Base-by-base conservation (phyloP, 2,329 filamentous ascomycete species). In the Alternaria rosae region DNA sequence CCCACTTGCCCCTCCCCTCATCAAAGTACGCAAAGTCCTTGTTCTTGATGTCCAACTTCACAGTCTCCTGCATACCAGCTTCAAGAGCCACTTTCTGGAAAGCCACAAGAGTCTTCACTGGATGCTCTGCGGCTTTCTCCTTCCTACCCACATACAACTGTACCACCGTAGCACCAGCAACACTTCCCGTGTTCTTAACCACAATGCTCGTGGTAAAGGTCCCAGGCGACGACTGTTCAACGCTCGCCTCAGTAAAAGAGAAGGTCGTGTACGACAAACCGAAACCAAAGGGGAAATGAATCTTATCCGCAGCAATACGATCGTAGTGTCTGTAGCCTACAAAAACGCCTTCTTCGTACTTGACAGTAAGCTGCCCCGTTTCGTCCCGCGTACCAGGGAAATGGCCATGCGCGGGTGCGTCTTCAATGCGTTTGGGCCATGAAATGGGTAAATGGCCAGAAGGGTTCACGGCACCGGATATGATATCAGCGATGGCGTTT, bases 101-200 rank as follows among this genome's bases (percentile, higher is more conserved):
- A 0, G 88, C 89, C 9, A 86, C 87, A 4, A 92, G 82, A 74
- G 91, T 89, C 79, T 92, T 91, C 64, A 87, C 84, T 0, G 89
- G 89, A 47, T 90, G 82, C 12, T 74, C 66, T 1, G 62, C 48
- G 1, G 65, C 67, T 12, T 53, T 62, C 11, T 70, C 54, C 28
- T 11, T 84, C 83, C 57, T 90, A 77, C 47, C 85, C 45, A 91
- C 82, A 71, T 89, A 89, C 1, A 89, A 75, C 73, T 89, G 87
- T 0, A 84, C 78, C 1, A 88, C 84, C 7, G 83, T 82, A 3
- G 82, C 81, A 15, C 85, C 87, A 17, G 78, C 73, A 3, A 79
- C 65, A 3, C 70, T 62, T 9, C 87, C 87, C 0, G 82, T 85
- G 77, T 89, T 89, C 32, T 76, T 77, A 3, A 88, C 73, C 1